Conservation (phyloP, 805 yeast genomes). For the Starmerella geochares region DNA sequence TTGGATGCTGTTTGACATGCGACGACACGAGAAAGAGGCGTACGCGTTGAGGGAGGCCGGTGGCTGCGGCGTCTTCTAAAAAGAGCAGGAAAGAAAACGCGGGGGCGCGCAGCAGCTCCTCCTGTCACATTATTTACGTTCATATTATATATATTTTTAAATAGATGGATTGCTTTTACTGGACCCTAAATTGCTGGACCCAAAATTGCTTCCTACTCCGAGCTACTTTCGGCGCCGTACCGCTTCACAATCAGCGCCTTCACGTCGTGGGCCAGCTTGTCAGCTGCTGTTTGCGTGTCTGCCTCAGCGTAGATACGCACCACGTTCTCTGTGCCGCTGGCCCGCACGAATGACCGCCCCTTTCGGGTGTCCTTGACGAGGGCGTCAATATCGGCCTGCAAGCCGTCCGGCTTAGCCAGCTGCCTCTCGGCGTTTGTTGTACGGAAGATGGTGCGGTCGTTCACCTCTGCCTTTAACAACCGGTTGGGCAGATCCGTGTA, state of each 20-base stretch:
- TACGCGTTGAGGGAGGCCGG: background rate
- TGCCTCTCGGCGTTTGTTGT: conserved; percentile 88
- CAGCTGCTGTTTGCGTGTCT: conserved; percentile 40
- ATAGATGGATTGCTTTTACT: too few species aligned
- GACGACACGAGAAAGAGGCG: conserved; percentile 7
- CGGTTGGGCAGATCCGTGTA: conserved; percentile 83
- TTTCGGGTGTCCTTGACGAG: conserved; percentile 43
- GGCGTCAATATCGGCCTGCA: conserved; percentile 63
- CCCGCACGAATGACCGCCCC: conserved; percentile 89
- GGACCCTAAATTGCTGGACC: too few species aligned
- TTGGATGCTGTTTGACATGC: conserved; percentile 34
- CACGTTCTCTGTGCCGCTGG: conserved; percentile 96
- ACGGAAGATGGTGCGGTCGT: conserved; percentile 65
- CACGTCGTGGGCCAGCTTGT: conserved; percentile 35
- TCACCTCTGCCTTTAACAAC: conserved; percentile 69
- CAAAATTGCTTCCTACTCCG: too few species aligned
- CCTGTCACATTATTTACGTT: too few species aligned
- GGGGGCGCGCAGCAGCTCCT: too few species aligned
- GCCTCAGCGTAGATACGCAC: conserved; percentile 95
- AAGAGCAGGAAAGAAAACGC: too few species aligned
- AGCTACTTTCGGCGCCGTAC: conserved; percentile 7
- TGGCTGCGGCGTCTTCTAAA: background rate
- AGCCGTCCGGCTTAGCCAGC: conserved; percentile 62
- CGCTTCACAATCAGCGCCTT: conserved; percentile 22
- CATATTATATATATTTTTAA: too few species aligned